Percentiles rank a stretch among this genome's conserved stretches.
phyloP scores from a whole-genome alignment of 2,329 filamentous ascomycete species.

The Colletotrichum abscissum region DNA sequence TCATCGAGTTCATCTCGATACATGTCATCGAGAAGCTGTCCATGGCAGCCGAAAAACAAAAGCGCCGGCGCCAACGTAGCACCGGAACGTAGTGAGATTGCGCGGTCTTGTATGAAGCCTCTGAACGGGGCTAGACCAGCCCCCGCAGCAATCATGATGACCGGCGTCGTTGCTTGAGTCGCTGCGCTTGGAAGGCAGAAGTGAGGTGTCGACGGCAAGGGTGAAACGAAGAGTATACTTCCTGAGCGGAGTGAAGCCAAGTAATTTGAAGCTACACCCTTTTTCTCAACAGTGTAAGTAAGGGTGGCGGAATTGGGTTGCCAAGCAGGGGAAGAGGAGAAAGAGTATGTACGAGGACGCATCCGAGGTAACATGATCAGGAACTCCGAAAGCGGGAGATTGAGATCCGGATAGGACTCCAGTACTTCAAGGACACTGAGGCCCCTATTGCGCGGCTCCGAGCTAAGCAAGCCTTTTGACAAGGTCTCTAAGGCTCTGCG shows the following conservation, averaged over 20 bases:
- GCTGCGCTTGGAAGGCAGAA: constrained; percentile 60
- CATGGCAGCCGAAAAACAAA: constrained; percentile 74
- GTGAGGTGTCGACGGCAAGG: constrained; percentile 46
- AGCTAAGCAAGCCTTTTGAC: constrained; percentile 49
- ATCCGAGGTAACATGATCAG: constrained; percentile 80
- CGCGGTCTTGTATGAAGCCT: constrained; percentile 72
- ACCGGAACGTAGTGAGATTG: constrained; percentile 36
- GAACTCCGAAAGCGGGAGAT: constrained; percentile 73
- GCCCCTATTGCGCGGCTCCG: constrained; percentile 67
- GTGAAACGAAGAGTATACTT: constrained; percentile 50
- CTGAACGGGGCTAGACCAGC: constrained; percentile 72
- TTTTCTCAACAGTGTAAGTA: constrained; percentile 36
- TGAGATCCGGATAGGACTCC: constrained; percentile 66
- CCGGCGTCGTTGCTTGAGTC: constrained; percentile 52
- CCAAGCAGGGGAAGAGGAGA: constrained; percentile 52
- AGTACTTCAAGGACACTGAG: constrained; percentile 75
- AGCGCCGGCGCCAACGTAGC: constrained; percentile 68
- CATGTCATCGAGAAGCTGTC: too few relatives aligned
- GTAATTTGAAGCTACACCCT: constrained; percentile 38
- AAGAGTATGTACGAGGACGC: constrained; percentile 69
- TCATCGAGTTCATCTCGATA: too few relatives aligned
- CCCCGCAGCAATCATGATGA: constrained; percentile 64
- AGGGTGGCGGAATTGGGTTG: too few relatives aligned
- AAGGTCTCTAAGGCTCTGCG: too few relatives aligned
- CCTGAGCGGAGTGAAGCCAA: too few relatives aligned